Evolutionary conservation across 2,329 filamentous ascomycete species (phyloP), one percentile per base, ranked within the genome.

Genomic region (Leptosphaerulina australis): DNA sequence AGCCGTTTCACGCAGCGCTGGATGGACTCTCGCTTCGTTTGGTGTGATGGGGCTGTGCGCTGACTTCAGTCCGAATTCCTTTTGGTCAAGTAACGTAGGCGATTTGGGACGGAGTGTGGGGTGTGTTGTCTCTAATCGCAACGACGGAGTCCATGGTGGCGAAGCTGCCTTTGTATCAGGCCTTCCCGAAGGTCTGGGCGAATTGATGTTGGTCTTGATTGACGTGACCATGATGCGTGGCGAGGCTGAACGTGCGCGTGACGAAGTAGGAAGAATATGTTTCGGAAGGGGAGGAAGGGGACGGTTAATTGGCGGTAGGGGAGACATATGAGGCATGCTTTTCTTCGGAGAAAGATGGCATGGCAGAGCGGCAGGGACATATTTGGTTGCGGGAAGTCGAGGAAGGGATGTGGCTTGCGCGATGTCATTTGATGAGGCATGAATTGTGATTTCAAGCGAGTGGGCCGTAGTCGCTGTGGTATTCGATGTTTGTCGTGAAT

Each of bases 391-490:
- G 14, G 44, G 49, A 11, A 53, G 54, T 21, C 31, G 39, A 21
- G 29, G 56, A 29, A 44, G 41, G 18, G 30, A 47, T 8, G 53
- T 34, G 15, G 65, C 37, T 2, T 62, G 60, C 5, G 56, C 53
- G 12, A 69, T 55, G 39, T 66, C 64, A 31, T 68, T 61, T 12
- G 58, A 53, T 14, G 58, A 62, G 11, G 63, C 65, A 40, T 66
- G 61, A 35, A 66, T 51, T n/a, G 56, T 66, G 18, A 67, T 69
- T 37, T 67, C 67, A 25, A 68, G 68, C 1, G 59, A 64, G 14
- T 58, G 53, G 9, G 54, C 36, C 10, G 58, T 60, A 7, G 52
- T 51, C 10, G 53, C 40, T 20, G 58, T 60, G 6, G 53, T 52
- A 37, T 52, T 56, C 2, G 67, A 69, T 14, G 50, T 50, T 20